These are phyloP conservation scores for Pseudogymnoascus destructans DNA, from an alignment of 2,329 filamentous ascomycete genomes.

Conservation along the genomic window DNA sequence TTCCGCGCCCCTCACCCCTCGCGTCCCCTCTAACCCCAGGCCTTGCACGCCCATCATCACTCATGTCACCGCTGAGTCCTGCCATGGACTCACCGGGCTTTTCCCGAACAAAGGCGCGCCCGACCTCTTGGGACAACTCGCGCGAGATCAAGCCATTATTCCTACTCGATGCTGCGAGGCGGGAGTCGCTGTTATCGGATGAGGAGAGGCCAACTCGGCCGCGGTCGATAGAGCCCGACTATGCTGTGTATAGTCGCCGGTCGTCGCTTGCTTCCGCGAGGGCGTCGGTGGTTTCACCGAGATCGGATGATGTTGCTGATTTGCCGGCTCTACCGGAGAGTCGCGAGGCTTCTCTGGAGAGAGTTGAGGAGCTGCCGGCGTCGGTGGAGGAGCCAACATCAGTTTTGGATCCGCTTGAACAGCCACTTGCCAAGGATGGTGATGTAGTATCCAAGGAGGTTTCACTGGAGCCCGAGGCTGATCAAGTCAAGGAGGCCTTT, in stretches of 20 bases:
- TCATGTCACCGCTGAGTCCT: conserved; percentile 20
- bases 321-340: conserved; percentile 38
- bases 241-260: neutral
- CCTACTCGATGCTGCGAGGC: neutral
- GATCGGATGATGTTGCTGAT: neutral
- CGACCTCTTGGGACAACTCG: conserved; percentile 48
- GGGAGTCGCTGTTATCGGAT: conserved; percentile 12
- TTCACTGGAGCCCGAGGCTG: neutral
- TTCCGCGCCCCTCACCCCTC: conserved; percentile 31
- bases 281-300: neutral
- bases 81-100: neutral
- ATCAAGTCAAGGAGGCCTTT: neutral
- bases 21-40: conserved; percentile 26
- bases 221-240: neutral
- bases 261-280: neutral
- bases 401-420: neutral
- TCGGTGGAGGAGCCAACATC: neutral
- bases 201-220: conserved; percentile 20
- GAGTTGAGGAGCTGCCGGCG: conserved; percentile 15
- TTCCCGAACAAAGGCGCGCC: conserved; percentile 26
- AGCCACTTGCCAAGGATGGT: neutral
- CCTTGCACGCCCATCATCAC: conserved; percentile 23
- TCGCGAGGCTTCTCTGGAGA: conserved; percentile 21
- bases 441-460: neutral
- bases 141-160: conserved; percentile 62